phyloP scores from a whole-genome alignment of 176 grass and related monocot species.

The Cenchrus americanus region DNA sequence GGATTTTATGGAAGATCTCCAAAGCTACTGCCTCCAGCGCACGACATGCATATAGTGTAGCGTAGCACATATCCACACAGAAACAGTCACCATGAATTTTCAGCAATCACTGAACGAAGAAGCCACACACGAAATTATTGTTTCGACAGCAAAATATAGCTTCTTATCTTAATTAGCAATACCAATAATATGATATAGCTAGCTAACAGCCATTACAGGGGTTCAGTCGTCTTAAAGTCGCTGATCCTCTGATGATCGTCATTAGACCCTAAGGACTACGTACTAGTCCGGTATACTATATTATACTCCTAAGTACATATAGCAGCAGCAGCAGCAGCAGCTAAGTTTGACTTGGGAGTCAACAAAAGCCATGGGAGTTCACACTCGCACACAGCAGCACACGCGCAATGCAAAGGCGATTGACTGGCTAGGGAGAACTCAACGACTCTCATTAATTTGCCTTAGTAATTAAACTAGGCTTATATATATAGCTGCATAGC shows the following conservation, averaged over 20 bases:
- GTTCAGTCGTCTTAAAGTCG: conserved; percentile 42
- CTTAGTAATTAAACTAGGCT: conserved; percentile 37
- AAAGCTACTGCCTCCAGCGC: no score
- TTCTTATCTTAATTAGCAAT: neutral
- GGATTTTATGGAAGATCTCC: no score
- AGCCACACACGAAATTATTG: neutral
- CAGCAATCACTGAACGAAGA: no score
- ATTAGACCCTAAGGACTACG: conserved; percentile 39
- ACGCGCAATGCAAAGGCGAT: conserved; percentile 30
- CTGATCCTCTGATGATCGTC: conserved; percentile 16
- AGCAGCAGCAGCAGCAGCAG: conserved; percentile 11
- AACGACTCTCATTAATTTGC: conserved; percentile 35
- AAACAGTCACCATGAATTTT: conserved; percentile 3
- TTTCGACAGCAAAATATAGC: conserved; percentile 30
- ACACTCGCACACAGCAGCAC: conserved; percentile 26
- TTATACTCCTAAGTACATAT: neutral
- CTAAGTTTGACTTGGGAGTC: conserved; percentile 55
- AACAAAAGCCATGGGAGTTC: conserved; percentile 56
- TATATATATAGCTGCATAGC: conserved; percentile 28
- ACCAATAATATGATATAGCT: neutral
- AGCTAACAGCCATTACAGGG: conserved; percentile 30
- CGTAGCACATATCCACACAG: neutral
- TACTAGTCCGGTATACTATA: conserved; percentile 9
- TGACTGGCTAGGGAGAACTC: conserved; percentile 29
- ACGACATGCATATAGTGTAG: neutral